Evolutionary conservation across 2,329 filamentous ascomycete species (phyloP), one percentile per base, ranked within the genome.

Genomic region (Aspergillus sp.): DNA sequence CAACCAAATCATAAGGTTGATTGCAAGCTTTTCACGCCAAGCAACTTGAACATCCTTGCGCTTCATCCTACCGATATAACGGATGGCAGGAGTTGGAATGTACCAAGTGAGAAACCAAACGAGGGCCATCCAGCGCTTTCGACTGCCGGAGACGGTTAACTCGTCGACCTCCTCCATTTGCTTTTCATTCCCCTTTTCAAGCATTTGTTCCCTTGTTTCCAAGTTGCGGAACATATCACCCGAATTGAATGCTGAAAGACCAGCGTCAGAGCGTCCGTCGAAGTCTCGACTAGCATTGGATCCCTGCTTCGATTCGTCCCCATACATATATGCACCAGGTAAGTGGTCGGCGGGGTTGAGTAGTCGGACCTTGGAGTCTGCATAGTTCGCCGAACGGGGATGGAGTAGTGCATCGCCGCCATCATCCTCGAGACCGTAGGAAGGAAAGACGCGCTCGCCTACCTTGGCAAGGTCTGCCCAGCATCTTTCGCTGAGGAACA

Each of bases 161-260:
- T 93, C 90, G 63, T 99, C 95, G 2, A 99, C 90, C 74, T 97
- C 93, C 59, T 90, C 87, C 77, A 97, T 85, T 15, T 90, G 87
- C 75, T 93, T 91, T 65, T 96, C 91, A 64, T 96, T 96, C 60
- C 91, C 91, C 65, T 96, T 93, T 76, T 98, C 93, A 0, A 93
- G 91, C 85, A 99, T 91, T 71, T 96, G 90, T 72, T 96, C 90
- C 62, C 91, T 86, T 6, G 93, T 97, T 66, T 98, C 93, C 7
- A 98, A 82, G 68, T 97, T 96, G 70, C 92, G 91, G 82, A 99
- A 99, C 93, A 99, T 96, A 72, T 99, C 95, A 7, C 95, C 93
- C 53, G 85, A 90, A 48, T 93, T 90, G 71, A 96, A 89, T 6
- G 91, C 92, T n/a, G 93, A 97, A 2, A 84, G 89, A 4, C 93